Evolutionary conservation across 768 basidiomycete genomes (phyloP), one percentile per base, ranked within the genome.

Genomic region (Ramaria sp.): DNA sequence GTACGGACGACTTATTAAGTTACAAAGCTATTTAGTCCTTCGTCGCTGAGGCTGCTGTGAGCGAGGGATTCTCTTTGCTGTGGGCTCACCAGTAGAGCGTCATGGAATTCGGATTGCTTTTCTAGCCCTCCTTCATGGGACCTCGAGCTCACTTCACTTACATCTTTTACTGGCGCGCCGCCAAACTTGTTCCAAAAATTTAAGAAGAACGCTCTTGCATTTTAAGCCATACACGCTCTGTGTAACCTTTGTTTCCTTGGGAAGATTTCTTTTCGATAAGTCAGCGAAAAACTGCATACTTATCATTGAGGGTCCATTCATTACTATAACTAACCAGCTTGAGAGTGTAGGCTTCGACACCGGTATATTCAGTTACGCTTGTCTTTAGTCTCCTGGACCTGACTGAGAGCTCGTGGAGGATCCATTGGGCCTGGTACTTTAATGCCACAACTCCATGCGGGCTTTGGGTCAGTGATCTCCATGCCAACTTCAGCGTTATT

Each of bases 381-480:
- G 42, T 43, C 42, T 43, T 17, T 37, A 9, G 7, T 2, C 19
- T 42, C 4, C 42, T n/a, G n/a, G 20, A 43, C 20, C 20, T 43
- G 20, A 43, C n/a, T 19, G 5, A 7, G n/a, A 19, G 12, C n/a
- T 41, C 13, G 2, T 9, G 20, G n/a, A 60, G 64, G 62, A 27
- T 63, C 66, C 9, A 73, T 76, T 19, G 78, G 76, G 1, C 72
- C 76, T 33, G 65, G 78, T 33, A 77, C 71, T 2, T 70, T 74
- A 37, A 79, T 78, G 79, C 58, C 67, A 1, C 71, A 75, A 19
- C 78, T 80, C 61, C 59, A 65, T 51, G 27, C 59, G 7, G 68
- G 69, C 15, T 75, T 77, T 59, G 70, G 70, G 15, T 51, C 34
- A 37, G 34, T 37, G 34, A 37, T 10, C 13, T 13, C 34, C 34